Percentiles rank a stretch among this genome's conserved stretches.
Evolutionary conservation across 805 yeast genomes (phyloP).

Genomic region (Sugiyamaella qingdaonensis): DNA sequence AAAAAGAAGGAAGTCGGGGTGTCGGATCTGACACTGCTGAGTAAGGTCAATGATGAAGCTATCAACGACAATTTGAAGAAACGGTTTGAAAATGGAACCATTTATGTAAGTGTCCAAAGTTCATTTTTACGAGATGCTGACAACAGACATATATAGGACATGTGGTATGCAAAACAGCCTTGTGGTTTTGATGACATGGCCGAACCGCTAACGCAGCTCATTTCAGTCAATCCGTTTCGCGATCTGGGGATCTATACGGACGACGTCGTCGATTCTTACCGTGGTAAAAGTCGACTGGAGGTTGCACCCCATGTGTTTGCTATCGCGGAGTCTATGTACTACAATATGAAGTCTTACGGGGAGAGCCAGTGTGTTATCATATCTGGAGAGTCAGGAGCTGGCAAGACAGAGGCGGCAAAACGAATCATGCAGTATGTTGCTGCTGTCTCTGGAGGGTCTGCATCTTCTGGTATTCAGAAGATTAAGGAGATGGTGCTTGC

Average conservation of each 20-base stretch:
- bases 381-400: constrained; percentile 97
- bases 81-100: constrained; percentile 82
- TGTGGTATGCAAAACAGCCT: constrained; percentile 27
- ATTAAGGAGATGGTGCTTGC: constrained; percentile 98
- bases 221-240: constrained; percentile 93
- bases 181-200: background rate
- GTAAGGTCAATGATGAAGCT: constrained; percentile 85
- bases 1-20: constrained; percentile 98
- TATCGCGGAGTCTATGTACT: constrained; percentile 95
- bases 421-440: constrained; percentile 95
- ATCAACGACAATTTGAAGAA: constrained; percentile 88
- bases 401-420: constrained; percentile 97
- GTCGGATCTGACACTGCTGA: constrained; percentile 83
- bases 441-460: constrained; percentile 69
- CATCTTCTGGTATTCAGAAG: constrained; percentile 62
- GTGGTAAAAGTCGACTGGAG: constrained; percentile 90
- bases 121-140: constrained; percentile 10
- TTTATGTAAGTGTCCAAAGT: constrained; percentile 42
- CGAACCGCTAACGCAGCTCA: constrained; percentile 41
- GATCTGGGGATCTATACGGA: constrained; percentile 94
- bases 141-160: constrained; percentile 34
- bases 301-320: constrained; percentile 98
- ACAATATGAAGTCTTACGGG: constrained; percentile 87
- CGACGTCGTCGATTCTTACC: constrained; percentile 66
- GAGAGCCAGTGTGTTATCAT: constrained; percentile 97